Percentiles rank a stretch among this genome's conserved stretches.
These are phyloP conservation scores for Apophysomyces variabilis DNA, from an alignment of 371 early-diverging fungal species.

Conservation along the genomic window DNA sequence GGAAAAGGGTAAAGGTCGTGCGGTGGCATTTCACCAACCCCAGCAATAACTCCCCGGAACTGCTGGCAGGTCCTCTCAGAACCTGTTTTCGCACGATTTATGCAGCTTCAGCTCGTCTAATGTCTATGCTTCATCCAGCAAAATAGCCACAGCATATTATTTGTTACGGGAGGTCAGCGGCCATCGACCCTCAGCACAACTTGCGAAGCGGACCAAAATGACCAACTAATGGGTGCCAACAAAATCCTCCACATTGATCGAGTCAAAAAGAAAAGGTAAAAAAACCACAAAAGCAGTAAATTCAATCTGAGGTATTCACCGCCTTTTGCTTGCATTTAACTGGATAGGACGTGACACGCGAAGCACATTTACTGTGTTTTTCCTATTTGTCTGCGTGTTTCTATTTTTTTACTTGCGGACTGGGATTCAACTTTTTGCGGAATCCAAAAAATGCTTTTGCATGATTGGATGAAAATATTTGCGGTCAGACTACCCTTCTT, in stretches of 20 bases:
- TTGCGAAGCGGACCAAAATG: not conserved
- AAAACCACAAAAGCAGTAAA: too few relatives aligned
- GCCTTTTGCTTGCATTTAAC: not conserved
- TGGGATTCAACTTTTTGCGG: too few relatives aligned
- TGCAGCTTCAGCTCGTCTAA: not conserved
- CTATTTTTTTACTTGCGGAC: too few relatives aligned
- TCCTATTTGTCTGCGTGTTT: too few relatives aligned
- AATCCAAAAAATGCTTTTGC: too few relatives aligned
- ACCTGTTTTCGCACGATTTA: not conserved
- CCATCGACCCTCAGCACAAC: not conserved
- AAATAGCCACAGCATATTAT: not conserved
- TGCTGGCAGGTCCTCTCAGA: not conserved
- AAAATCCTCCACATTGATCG: constrained; percentile 10
- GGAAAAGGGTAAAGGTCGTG: too few relatives aligned
- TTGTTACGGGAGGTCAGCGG: not conserved
- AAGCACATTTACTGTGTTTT: constrained; percentile 88
- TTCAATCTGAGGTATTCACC: too few relatives aligned
- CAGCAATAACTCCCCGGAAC: not conserved
- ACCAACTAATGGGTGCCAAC: not conserved
- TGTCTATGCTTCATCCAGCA: not conserved
- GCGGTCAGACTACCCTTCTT: too few relatives aligned
- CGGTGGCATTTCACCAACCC: not conserved
- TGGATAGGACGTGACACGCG: constrained; percentile 46
- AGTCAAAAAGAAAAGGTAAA: constrained; percentile 14
- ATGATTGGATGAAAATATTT: too few relatives aligned